Evolutionary conservation across 345 rosid genomes (phyloP), one percentile per base, ranked within the genome.

Genomic region (Salix koriyanagi): DNA sequence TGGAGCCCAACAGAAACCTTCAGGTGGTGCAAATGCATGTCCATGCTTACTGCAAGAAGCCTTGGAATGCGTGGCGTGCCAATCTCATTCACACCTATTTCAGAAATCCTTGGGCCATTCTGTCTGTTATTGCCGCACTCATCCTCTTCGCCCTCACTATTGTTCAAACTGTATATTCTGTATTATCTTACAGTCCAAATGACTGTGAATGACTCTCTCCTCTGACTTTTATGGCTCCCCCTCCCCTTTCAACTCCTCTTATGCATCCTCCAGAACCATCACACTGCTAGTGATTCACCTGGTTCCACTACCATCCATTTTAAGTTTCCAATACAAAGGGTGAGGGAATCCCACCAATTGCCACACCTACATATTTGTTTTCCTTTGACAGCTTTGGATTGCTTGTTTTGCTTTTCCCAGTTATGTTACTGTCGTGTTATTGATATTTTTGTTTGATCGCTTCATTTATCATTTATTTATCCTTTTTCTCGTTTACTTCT

Each of bases 61-160:
- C 75, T 21, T 85, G 85, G 85, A 84, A 87, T 46, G 77, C 72
- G 70, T 85, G 89, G 88, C 80, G 88, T 13, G 83, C 89, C 48
- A 84, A 87, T 72, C 82, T 87, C 32, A 71, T 83, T 26, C 86
- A 83, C 67, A 81, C 85, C 30, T 85, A 87, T 72, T 89, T 87
- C 77, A 83, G 83, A 65, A 89, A 69, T 67, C 89, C 90, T 2
- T 85, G 90, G 92, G 88, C 92, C 42, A 66, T 80, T 11, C 70
- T 83, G 26, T 79, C 90, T 8, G 70, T 87, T 4, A 70, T 84
- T n/a, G 86, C 84, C 10, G 90, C 80, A 1, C 0, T 85, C 75
- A 82, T 89, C 67, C 85, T 89, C 18, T 86, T 87, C 50, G 85
- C 86, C 28, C 85, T 89, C 78, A 83, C 87, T 4, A 82, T 82